These are phyloP conservation scores for Polytrichum formosum DNA, from an alignment of 225 moss, liverwort and hornwort genomes.

Conservation along the genomic window DNA sequence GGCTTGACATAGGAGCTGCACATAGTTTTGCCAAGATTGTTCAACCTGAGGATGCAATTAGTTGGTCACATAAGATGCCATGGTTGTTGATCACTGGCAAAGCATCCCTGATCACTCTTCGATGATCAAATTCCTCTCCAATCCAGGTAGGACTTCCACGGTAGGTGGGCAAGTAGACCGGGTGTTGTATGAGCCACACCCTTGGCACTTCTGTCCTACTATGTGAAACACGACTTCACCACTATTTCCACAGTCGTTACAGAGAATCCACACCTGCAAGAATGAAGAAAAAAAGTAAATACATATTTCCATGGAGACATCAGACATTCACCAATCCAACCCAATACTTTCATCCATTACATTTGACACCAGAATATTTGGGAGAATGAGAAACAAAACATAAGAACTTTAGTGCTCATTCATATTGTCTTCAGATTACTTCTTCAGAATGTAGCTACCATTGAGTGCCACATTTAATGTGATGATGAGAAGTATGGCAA, in stretches of 20 bases:
- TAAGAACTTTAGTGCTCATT: background rate
- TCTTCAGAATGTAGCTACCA: no score
- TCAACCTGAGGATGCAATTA: background rate
- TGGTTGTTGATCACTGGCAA: background rate
- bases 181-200: slow-evolving; percentile 83
- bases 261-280: slow-evolving; percentile 82
- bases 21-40: background rate
- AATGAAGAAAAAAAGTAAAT: background rate
- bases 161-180: slow-evolving; percentile 8
- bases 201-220: slow-evolving; percentile 74
- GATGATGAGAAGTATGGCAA: background rate
- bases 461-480: no score
- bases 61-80: background rate
- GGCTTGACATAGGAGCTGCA: background rate
- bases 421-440: no score
- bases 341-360: background rate
- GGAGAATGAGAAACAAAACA: background rate
- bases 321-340: background rate
- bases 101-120: background rate
- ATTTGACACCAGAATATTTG: background rate
- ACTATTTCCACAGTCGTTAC: slow-evolving; percentile 81
- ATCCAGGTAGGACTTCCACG: background rate
- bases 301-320: background rate
- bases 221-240: slow-evolving; percentile 71
- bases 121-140: background rate